Evolutionary conservation across 257 asterid genomes (phyloP).

Genomic region (Fraxinus pennsylvanica): DNA sequence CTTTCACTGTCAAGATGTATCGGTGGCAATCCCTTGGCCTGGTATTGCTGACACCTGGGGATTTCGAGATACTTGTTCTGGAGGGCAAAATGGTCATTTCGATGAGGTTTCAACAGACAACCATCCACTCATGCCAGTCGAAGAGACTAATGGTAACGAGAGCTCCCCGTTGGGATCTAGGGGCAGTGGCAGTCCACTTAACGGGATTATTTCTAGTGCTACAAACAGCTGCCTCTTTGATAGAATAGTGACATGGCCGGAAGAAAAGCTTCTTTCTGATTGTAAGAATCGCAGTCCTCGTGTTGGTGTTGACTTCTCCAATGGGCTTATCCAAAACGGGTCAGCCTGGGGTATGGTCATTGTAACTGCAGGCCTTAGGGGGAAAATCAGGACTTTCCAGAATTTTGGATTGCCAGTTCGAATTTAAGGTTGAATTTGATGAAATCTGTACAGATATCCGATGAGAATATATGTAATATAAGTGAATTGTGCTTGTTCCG

Average conservation of each 20-base stretch:
- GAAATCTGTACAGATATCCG: constrained; percentile 68
- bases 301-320: constrained; percentile 61
- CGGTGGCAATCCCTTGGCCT: constrained; percentile 98
- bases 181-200: constrained; percentile 59
- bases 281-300: constrained; percentile 66
- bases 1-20: constrained; percentile 90
- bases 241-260: constrained; percentile 84
- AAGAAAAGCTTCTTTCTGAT: constrained; percentile 70
- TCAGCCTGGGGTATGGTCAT: constrained; percentile 93
- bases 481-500: constrained; percentile 34
- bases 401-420: constrained; percentile 89
- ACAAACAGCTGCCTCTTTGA: constrained; percentile 68
- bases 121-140: constrained; percentile 59
- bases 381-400: constrained; percentile 87
- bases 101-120: constrained; percentile 53
- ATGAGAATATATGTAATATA: constrained; percentile 56
- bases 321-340: constrained; percentile 53
- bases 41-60: constrained; percentile 54
- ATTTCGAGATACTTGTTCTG: constrained; percentile 38
- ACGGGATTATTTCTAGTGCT: constrained; percentile 55
- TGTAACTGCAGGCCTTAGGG: constrained; percentile 86
- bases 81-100: constrained; percentile 39
- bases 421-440: constrained; percentile 39
- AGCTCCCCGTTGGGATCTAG: constrained; percentile 53
- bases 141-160: constrained; percentile 53